Conservation (phyloP, 2,329 filamentous ascomycete genomes). For the Colletotrichum sp. region DNA sequence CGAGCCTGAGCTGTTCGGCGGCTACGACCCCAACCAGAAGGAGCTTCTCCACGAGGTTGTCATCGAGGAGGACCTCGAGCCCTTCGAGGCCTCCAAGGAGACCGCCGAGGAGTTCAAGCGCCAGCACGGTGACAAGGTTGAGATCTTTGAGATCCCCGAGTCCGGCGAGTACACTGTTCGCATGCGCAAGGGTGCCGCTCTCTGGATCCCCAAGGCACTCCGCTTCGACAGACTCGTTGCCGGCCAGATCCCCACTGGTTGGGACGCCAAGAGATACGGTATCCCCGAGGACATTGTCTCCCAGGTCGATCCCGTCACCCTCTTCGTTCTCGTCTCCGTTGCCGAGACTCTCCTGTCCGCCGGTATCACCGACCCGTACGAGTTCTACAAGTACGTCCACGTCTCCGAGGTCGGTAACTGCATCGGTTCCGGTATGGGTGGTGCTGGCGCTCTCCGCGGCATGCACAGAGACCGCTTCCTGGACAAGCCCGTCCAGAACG, state of each 20-base stretch:
- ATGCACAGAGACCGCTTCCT: constrained; percentile 99
- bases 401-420: constrained; percentile 98
- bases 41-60: constrained; percentile 97
- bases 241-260: constrained; percentile 95
- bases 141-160: constrained; percentile 93
- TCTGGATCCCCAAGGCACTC: constrained; percentile 96
- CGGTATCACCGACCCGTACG: constrained; percentile 98
- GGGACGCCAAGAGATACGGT: constrained; percentile 96
- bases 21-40: constrained; percentile 98
- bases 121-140: constrained; percentile 96
- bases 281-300: constrained; percentile 97
- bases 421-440: constrained; percentile 97
- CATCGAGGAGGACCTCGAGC: constrained; percentile 95
- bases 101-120: constrained; percentile 97
- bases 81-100: constrained; percentile 97
- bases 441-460: constrained; percentile 86
- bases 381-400: constrained; percentile 99
- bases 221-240: constrained; percentile 97
- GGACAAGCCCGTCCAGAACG: constrained; percentile 97
- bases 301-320: constrained; percentile 94
- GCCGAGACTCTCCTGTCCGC: constrained; percentile 89
- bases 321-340: constrained; percentile 93
- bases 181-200: constrained; percentile 91
- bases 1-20: constrained; percentile 94
- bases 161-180: constrained; percentile 94